Evolutionary conservation across 2,329 filamentous ascomycete genomes (phyloP), one percentile per base, ranked within the genome.

Genomic region (Dryadomyces quercivorus): DNA sequence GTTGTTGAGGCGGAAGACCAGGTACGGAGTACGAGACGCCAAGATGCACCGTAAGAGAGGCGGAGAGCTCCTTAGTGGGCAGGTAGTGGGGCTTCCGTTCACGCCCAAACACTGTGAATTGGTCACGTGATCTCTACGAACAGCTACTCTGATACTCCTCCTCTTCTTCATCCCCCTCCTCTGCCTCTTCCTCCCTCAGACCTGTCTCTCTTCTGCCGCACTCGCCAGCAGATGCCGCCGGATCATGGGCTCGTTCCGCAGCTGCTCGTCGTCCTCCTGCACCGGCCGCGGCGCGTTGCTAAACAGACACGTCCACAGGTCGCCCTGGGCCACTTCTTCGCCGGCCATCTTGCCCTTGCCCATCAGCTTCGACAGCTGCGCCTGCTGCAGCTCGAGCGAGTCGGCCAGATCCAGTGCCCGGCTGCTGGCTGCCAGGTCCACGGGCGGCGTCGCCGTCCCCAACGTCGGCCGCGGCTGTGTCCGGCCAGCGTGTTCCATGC

Each of bases 301-400:
- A 73, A 96, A 96, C 1, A 96, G 70, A 67, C 92, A 97, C 59
- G 82, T 80, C 92, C 91, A 96, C 46, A 97, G 65, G 66, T 96
- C 92, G 13, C 82, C 78, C 59, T 85, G 79, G 47, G 81, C 76
- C 3, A 97, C 87, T 55, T 87, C 73, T 68, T 97, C 93, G 0
- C 92, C 92, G 0, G 84, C 84, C 2, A 79, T 76, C 54, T 78
- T 80, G 26, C 82, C 80, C 59, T 84, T 84, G 43, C 77, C 80
- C 69, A 96, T 80, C 55, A 96, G 67, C 60, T 80, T 84, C 0
- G 78, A 77, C 40, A 94, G 68, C 1, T 81, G 75, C 7, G 85
- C 86, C 57, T 86, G 78, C 68, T 95, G 81, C 61, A 96, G 68
- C 68, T 96, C 89, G 48, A 87, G 71, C 3, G 88, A 88, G 64